A percentile compares a stretch with the other conserved stretches of the same genome.
phyloP scores from a whole-genome alignment of 306 rosid species.

The Mimosa bimucronata region DNA sequence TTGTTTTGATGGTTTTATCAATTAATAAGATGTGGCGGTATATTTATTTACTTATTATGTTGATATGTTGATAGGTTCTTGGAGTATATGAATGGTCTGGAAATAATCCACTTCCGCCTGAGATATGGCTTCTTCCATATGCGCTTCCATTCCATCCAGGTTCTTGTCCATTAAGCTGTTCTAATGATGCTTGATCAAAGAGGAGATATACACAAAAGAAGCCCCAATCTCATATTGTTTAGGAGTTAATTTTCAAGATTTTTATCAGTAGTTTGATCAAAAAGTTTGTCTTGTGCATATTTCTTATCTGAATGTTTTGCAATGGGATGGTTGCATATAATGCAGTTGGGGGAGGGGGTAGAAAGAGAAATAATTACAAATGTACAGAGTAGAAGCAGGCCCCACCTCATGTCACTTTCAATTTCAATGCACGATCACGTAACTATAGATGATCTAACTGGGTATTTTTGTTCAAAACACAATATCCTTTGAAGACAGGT shows the following conservation, averaged over 20 bases:
- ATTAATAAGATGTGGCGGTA: conserved; percentile 15
- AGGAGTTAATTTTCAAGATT: conserved; percentile 4
- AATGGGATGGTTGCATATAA: not conserved
- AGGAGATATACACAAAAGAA: conserved; percentile 25
- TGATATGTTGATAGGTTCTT: conserved; percentile 64
- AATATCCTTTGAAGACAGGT: not conserved
- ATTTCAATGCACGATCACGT: not conserved
- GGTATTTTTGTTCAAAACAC: not conserved
- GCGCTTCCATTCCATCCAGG: conserved; percentile 87
- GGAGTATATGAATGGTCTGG: conserved; percentile 94
- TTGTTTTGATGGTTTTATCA: conserved; percentile 26
- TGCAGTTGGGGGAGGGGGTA: not conserved
- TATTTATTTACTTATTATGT: conserved; percentile 29
- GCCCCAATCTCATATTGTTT: conserved; percentile 20
- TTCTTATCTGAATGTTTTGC: not conserved
- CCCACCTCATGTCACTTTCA: not conserved
- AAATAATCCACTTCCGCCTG: conserved; percentile 93
- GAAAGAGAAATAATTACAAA: not conserved
- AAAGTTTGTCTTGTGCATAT: conserved; percentile 1
- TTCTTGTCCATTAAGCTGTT: conserved; percentile 38
- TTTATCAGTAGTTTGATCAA: conserved; percentile 17
- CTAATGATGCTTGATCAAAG: conserved; percentile 6
- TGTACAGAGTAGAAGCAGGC: not conserved
- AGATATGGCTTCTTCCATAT: conserved; percentile 92
- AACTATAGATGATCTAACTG: not conserved